Evolutionary conservation across 2,329 filamentous ascomycete species (phyloP).

Genomic region (Fusarium setosum): DNA sequence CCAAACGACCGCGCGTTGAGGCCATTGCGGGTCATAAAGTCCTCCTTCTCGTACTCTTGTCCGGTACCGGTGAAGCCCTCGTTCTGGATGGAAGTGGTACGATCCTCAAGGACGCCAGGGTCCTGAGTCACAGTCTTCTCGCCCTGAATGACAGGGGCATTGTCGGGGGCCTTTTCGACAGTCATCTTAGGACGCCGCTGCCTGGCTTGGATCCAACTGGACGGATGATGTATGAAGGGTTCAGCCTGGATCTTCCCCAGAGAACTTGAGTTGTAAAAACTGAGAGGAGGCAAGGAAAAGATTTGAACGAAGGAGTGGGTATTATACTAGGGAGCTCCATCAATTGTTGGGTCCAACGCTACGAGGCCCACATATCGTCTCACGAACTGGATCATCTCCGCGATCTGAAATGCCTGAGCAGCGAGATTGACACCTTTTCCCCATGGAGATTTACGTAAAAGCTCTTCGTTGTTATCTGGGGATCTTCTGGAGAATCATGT

Average conservation of each 20-base stretch:
- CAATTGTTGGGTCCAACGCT: slow-evolving; percentile 11
- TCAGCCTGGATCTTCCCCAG: not conserved
- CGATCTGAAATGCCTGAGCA: slow-evolving; percentile 7
- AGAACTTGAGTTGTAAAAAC: not conserved
- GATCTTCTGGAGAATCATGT: slow-evolving; percentile 33
- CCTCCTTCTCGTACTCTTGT: slow-evolving; percentile 33
- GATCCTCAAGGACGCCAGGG: slow-evolving; percentile 2
- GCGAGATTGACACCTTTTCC: not conserved
- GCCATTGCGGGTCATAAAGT: slow-evolving; percentile 43
- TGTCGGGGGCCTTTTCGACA: slow-evolving; percentile 19
- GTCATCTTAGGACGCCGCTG: slow-evolving; percentile 8
- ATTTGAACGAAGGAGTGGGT: slow-evolving; percentile 20
- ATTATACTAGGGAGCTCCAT: slow-evolving; percentile 28
- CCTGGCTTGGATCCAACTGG: not conserved
- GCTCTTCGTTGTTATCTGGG: slow-evolving; percentile 36
- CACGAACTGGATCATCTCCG: not conserved
- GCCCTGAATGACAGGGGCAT: not conserved
- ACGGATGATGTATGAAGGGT: not conserved
- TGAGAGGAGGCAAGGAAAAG: slow-evolving; percentile 1
- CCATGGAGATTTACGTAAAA: slow-evolving; percentile 2
- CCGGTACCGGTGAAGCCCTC: slow-evolving; percentile 18
- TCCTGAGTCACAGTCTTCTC: slow-evolving; percentile 19
- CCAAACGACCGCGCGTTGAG: slow-evolving; percentile 37
- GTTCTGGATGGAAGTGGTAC: slow-evolving; percentile 1
- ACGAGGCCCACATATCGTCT: slow-evolving; percentile 24